phyloP scores from a whole-genome alignment of 805 yeast genomes.

The Wickerhamiella sergipiensis region DNA sequence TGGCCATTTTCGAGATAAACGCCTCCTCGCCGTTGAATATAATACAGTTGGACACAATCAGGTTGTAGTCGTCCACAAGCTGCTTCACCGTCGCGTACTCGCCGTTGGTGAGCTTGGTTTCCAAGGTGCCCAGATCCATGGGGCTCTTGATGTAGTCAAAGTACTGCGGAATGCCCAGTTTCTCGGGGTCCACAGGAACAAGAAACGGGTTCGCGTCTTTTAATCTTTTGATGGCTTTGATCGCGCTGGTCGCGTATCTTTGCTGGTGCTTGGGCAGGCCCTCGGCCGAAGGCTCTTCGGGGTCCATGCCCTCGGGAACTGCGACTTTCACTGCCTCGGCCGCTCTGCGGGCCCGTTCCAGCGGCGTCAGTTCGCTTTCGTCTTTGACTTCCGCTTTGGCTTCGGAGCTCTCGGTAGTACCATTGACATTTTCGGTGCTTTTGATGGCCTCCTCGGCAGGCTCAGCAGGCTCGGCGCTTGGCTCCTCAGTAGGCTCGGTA shows the following conservation, averaged over 20 bases:
- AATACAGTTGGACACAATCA: conserved; percentile 73
- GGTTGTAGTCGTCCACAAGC: conserved; percentile 62
- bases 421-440: too few relatives aligned
- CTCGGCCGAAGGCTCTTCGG: conserved; percentile 12
- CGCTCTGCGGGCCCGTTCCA: conserved; percentile 16
- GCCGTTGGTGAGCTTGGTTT: conserved; percentile 53
- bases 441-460: not conserved
- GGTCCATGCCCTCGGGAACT: conserved; percentile 19
- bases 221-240: conserved; percentile 76
- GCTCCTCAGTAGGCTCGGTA: too few relatives aligned
- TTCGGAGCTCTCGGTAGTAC: not conserved
- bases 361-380: conserved; percentile 9
- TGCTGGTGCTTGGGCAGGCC: conserved; percentile 51
- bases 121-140: conserved; percentile 89
- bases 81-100: conserved; percentile 62
- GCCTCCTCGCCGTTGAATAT: conserved; percentile 77
- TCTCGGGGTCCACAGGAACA: conserved; percentile 79
- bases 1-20: conserved; percentile 81
- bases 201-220: conserved; percentile 88
- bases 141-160: conserved; percentile 73
- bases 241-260: conserved; percentile 60
- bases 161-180: conserved; percentile 81
- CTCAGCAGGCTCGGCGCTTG: too few relatives aligned
- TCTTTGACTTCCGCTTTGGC: not conserved
- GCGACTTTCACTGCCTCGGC: conserved; percentile 13